Evolutionary conservation across 192 early-diverging fungal genomes (phyloP), one percentile per base, ranked within the genome.

Genomic region (Phycomyces blakesleeanus): DNA sequence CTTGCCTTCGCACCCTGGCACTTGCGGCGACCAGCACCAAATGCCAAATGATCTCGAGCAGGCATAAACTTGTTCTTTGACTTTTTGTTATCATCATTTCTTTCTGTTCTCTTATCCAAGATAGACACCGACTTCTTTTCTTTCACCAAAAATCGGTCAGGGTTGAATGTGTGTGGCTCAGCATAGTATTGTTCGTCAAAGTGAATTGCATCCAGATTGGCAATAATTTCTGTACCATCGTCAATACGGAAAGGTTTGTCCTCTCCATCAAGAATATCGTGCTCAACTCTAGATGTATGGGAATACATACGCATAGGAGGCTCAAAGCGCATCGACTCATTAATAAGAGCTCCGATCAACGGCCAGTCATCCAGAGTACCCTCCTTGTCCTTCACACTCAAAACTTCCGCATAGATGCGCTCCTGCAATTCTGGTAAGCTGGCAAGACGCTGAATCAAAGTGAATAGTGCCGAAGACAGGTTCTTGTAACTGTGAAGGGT

Each of bases 171-270:
- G n/a, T 61, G 29, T 7, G 74, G 50, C 10, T 78, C 67, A 8
- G 72, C 64, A 63, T 78, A 82, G 22, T 71, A 68, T 22, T 67
- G 61, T 5, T 66, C 55, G 34, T 82, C 73, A 0, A 47, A 56
- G 20, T 82, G 80, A 40, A 82, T 78, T 16, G 76, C 63, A 57
- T 79, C 67, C 61, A 78, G 53, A 16, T 78, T 78, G 5, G 72
- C 71, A 15, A 75, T 34, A 3, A 75, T 34, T 5, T 69, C 68
- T 6, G 56, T 37, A 0, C 42, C 42, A 2, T 63, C 57, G 14
- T 75, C 73, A 10, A 75, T 41, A n/a, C 78, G 75, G 21, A 77
- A 65, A 29, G 55, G 55, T 10, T 58, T 60, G 3, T 60, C 74
- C 1, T 68, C 57, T n/a, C 59, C 64, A 7, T 57, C 63, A 22